These are phyloP conservation scores for Hypoxylon sp. DNA, from an alignment of 2,329 filamentous ascomycete genomes.

Conservation along the genomic window DNA sequence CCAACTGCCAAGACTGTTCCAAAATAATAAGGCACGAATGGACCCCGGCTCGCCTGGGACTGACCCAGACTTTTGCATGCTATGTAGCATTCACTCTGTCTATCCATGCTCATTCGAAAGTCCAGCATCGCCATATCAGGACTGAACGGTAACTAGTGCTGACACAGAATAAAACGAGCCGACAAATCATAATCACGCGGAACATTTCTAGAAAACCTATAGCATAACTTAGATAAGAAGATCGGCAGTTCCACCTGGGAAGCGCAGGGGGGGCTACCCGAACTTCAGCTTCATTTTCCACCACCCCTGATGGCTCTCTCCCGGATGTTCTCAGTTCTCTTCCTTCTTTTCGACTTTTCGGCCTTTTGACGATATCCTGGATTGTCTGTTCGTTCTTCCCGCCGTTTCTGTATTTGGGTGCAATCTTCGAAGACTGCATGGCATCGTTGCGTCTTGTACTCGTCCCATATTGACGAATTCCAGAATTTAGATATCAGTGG, in stretches of 20 bases:
- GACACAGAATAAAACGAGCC: slow-evolving; percentile 19
- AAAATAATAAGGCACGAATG: slow-evolving; percentile 22
- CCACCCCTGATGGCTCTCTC: slow-evolving; percentile 20
- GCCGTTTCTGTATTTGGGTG: slow-evolving; percentile 4
- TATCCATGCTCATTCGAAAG: slow-evolving; percentile 25
- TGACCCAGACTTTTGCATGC: slow-evolving; percentile 19
- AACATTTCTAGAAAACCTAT: slow-evolving; percentile 41
- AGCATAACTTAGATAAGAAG: slow-evolving; percentile 29
- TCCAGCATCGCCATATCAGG: slow-evolving; percentile 38
- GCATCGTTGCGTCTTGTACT: background rate
- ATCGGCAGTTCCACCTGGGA: slow-evolving; percentile 24
- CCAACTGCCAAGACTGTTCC: slow-evolving; percentile 26
- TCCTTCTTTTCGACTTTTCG: slow-evolving; percentile 11
- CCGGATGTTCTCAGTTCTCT: slow-evolving; percentile 21
- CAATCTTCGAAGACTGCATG: slow-evolving; percentile 18
- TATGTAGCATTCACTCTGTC: slow-evolving; percentile 32
- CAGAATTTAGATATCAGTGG: slow-evolving; percentile 17
- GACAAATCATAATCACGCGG: slow-evolving; percentile 33
- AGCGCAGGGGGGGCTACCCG: slow-evolving; percentile 17
- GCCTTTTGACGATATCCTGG: slow-evolving; percentile 10
- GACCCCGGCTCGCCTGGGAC: slow-evolving; percentile 4
- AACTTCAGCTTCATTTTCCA: slow-evolving; percentile 23
- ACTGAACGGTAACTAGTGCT: slow-evolving; percentile 29
- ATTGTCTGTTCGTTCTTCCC: background rate
- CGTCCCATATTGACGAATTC: slow-evolving; percentile 14